Conservation (phyloP, 2,329 filamentous ascomycete species). For the Claviceps sp. region DNA sequence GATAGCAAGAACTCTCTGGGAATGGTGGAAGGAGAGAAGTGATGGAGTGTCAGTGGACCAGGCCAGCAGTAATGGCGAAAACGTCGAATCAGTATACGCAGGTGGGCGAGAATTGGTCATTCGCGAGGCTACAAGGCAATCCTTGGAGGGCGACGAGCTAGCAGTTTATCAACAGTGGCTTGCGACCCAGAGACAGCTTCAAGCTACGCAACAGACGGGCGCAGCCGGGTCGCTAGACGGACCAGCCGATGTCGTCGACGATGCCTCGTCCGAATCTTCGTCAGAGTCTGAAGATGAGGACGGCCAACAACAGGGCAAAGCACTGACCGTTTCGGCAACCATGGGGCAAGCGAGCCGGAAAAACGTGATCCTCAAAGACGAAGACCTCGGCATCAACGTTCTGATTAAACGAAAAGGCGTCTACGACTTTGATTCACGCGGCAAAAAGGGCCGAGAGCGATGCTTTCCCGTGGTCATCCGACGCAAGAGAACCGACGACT, state of each 20-base stretch:
- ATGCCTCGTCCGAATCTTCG: conserved; percentile 74
- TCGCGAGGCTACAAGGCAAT: conserved; percentile 45
- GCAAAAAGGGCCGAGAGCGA: conserved; percentile 82
- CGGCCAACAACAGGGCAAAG: conserved; percentile 79
- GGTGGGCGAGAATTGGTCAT: conserved; percentile 50
- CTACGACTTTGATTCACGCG: conserved; percentile 86
- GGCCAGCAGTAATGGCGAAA: conserved; percentile 33
- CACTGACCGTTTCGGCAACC: conserved; percentile 76
- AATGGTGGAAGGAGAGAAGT: conserved; percentile 58
- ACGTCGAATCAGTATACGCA: conserved; percentile 53
- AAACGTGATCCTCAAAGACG: conserved; percentile 75
- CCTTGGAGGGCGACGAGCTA: conserved; percentile 64
- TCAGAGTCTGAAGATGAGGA: conserved; percentile 83
- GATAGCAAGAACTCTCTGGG: conserved; percentile 65
- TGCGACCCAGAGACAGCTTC: conserved; percentile 74
- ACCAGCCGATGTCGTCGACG: conserved; percentile 62
- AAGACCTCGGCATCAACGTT: conserved; percentile 84
- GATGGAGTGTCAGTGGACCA: conserved; percentile 50
- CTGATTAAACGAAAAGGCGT: conserved; percentile 77
- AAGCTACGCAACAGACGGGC: conserved; percentile 63
- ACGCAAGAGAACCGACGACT: conserved; percentile 72
- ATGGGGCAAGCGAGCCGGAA: conserved; percentile 73
- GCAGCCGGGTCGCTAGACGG: conserved; percentile 55
- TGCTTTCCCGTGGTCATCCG: conserved; percentile 82
- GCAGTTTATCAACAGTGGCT: conserved; percentile 83